Base-by-base conservation (phyloP, 257 asterid species). In the Eucommia ulmoides region DNA sequence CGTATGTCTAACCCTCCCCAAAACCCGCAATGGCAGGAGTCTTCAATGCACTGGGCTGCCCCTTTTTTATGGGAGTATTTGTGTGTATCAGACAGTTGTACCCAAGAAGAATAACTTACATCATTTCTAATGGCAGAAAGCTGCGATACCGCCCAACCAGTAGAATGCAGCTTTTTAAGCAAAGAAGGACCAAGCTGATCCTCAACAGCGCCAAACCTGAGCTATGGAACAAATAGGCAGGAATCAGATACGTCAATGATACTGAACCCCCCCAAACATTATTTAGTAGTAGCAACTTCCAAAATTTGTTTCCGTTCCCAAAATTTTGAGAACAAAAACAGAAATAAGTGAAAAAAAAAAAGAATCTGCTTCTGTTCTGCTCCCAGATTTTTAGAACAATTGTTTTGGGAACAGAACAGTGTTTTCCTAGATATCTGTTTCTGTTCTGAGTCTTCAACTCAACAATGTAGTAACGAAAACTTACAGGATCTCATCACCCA, bases 401-500 rank as follows among this genome's bases (percentile, higher is more conserved):
- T n/a, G n/a, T n/a, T n/a, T n/a, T n/a, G n/a, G n/a, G n/a, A n/a
- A n/a, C n/a, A n/a, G n/a, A n/a, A n/a, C n/a, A n/a, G n/a, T n/a
- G n/a, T n/a, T n/a, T n/a, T n/a, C n/a, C n/a, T n/a, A n/a, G n/a
- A n/a, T n/a, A n/a, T n/a, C n/a, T n/a, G n/a, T n/a, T n/a, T n/a
- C n/a, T n/a, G n/a, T n/a, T n/a, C n/a, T n/a, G n/a, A n/a, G n/a
- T n/a, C n/a, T n/a, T n/a, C n/a, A n/a, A n/a, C n/a, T 45, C 24
- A 38, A 59, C 59, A 65, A 65, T 17, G 48, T 35, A 1, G 16
- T 11, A 35, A 35, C 44, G 15, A 35, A 58, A 62, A 76, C 94
- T 76, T 82, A 89, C 98, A 89, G 82, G 64, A 89, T 79, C 69
- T 85, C 93, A 73, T 85, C 96, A 26, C 94, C 96, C 52, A 89